phyloP scores from a whole-genome alignment of 768 basidiomycete species.

The Nidularia sp. region DNA sequence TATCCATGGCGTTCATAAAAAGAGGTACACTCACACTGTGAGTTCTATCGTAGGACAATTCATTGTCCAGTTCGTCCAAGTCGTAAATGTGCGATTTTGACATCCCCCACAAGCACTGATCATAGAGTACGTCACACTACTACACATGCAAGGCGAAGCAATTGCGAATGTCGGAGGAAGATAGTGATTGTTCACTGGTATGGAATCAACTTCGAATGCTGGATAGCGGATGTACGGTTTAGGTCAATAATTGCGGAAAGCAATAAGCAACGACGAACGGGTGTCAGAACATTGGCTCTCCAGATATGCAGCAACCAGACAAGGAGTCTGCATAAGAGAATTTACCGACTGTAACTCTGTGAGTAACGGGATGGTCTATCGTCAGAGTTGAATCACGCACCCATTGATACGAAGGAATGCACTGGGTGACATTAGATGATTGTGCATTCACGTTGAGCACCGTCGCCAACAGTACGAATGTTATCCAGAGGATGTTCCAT shows the following conservation, averaged over 20 bases:
- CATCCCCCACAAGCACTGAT: conserved; percentile 60
- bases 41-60: conserved; percentile 30
- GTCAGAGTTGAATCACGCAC: conserved; percentile 13
- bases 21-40: conserved; percentile 18
- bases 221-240: conserved; percentile 1
- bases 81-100: conserved; percentile 38
- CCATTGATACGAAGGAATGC: conserved; percentile 31
- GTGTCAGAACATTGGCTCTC: conserved; percentile 34
- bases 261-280: conserved; percentile 16
- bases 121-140: conserved; percentile 51
- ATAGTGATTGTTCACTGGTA: conserved; percentile 38
- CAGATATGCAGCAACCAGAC: conserved; percentile 44
- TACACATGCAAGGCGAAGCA: conserved; percentile 48
- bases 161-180: conserved; percentile 27
- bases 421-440: conserved; percentile 30
- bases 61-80: conserved; percentile 31
- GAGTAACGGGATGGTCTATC: neutral
- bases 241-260: neutral
- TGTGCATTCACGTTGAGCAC: conserved; percentile 22
- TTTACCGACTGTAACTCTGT: conserved; percentile 31
- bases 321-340: conserved; percentile 40
- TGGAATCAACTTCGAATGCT: conserved; percentile 34
- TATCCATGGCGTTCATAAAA: neutral
- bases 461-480: conserved; percentile 1
- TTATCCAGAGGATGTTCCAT: neutral